These are phyloP conservation scores for Pyrenophora tritici-repentis DNA, from an alignment of 2,329 filamentous ascomycete species.

Conservation along the genomic window DNA sequence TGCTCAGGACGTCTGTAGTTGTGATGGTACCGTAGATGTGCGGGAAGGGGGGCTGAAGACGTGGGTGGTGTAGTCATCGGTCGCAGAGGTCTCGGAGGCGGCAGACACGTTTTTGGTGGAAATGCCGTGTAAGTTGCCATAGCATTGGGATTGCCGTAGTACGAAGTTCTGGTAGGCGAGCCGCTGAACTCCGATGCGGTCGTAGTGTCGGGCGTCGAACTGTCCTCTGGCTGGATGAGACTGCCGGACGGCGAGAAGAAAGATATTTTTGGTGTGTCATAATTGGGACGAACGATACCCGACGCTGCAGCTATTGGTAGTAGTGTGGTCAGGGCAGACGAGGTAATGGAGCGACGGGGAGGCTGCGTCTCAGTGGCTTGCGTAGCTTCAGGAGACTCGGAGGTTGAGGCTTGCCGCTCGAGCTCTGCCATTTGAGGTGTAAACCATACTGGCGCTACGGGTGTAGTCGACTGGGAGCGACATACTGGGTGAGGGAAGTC, in stretches of 20 bases:
- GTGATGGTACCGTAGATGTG: slow-evolving; percentile 29
- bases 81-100: slow-evolving; percentile 24
- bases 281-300: slow-evolving; percentile 40
- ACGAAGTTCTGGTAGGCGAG: slow-evolving; percentile 14
- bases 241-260: slow-evolving; percentile 45
- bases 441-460: slow-evolving; percentile 33
- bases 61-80: slow-evolving; percentile 30
- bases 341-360: slow-evolving; percentile 33
- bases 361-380: slow-evolving; percentile 4
- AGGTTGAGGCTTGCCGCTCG: slow-evolving; percentile 18
- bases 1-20: slow-evolving; percentile 22
- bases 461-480: slow-evolving; percentile 30
- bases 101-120: slow-evolving; percentile 12
- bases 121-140: slow-evolving; percentile 8
- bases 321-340: slow-evolving; percentile 44
- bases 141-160: slow-evolving; percentile 15
- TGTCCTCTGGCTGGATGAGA: slow-evolving; percentile 36
- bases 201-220: slow-evolving; percentile 15
- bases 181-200: slow-evolving; percentile 12
- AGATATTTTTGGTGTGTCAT: slow-evolving; percentile 35
- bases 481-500: slow-evolving; percentile 15
- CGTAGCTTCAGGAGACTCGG: slow-evolving; percentile 13
- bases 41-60: slow-evolving; percentile 26
- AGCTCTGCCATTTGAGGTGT: slow-evolving; percentile 30
- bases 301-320: slow-evolving; percentile 46